Percentiles rank a stretch among this genome's conserved stretches.
phyloP scores from a whole-genome alignment of 768 basidiomycete genomes.

The Leccinum olivaceopallidum region DNA sequence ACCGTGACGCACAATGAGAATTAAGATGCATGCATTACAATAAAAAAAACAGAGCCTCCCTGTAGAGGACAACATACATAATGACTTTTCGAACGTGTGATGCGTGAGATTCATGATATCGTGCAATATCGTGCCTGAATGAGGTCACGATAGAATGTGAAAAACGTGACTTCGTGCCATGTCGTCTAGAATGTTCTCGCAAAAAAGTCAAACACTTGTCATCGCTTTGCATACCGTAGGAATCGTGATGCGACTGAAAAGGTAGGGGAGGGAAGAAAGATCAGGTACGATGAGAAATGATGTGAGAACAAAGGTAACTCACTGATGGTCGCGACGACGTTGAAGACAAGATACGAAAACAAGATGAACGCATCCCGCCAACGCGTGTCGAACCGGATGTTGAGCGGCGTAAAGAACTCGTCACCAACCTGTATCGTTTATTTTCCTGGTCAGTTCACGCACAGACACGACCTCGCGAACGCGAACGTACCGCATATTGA shows the following conservation, averaged over 20 bases:
- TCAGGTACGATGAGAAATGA: not conserved
- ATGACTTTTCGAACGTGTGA: not conserved
- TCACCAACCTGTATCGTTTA: constrained; percentile 49
- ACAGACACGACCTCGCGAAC: not conserved
- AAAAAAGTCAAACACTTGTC: not conserved
- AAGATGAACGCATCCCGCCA: constrained; percentile 73
- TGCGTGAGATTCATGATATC: not conserved
- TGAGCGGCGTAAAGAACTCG: constrained; percentile 67
- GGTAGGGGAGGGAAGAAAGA: too few relatives aligned
- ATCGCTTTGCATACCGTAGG: constrained; percentile 68
- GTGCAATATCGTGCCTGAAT: not conserved
- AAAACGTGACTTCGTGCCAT: not conserved
- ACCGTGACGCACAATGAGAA: not conserved
- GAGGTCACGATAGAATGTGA: not conserved
- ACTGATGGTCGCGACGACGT: constrained; percentile 60
- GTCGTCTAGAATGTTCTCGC: not conserved
- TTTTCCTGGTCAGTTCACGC: constrained; percentile 1
- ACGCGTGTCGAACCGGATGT: constrained; percentile 58
- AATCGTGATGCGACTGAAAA: constrained; percentile 62
- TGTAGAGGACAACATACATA: not conserved
- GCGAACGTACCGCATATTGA: constrained; percentile 45
- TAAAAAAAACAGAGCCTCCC: not conserved
- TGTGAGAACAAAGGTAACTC: constrained; percentile 13
- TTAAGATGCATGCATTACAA: not conserved
- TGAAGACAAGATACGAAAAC: constrained; percentile 70